Percentiles rank a stretch among this genome's conserved stretches.
Conservation (phyloP, 140 eudicot genomes). For the Flaveria floridana region DNA sequence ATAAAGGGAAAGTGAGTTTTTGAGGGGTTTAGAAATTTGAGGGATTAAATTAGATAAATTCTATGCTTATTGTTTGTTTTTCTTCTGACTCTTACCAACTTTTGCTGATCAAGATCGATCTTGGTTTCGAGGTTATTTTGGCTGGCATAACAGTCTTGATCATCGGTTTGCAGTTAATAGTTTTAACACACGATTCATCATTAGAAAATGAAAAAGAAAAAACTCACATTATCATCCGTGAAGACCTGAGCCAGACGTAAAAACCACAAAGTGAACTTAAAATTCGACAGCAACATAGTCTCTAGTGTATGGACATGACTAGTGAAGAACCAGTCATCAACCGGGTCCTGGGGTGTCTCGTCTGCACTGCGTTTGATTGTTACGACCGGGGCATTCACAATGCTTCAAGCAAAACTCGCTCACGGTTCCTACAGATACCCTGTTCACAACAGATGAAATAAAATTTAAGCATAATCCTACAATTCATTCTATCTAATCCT, state of each 20-base stretch:
- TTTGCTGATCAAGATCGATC: neutral
- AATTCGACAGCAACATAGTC: neutral
- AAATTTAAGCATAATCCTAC: neutral
- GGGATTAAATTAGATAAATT: neutral
- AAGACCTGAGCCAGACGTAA: neutral
- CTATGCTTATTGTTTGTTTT: slow-evolving; percentile 3
- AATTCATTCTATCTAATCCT: neutral
- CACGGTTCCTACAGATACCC: slow-evolving; percentile 98
- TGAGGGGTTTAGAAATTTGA: neutral
- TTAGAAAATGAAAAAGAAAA: no score
- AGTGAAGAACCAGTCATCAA: slow-evolving; percentile 53
- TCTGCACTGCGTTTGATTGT: slow-evolving; percentile 70
- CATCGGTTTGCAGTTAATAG: neutral
- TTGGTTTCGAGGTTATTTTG: neutral
- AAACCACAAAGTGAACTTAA: neutral
- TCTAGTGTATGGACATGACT: neutral
- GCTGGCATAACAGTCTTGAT: neutral
- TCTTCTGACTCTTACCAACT: neutral
- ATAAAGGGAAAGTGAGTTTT: slow-evolving; percentile 27
- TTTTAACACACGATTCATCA: neutral
- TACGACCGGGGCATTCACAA: slow-evolving; percentile 90
- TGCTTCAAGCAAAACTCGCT: slow-evolving; percentile 92
- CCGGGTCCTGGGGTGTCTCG: slow-evolving; percentile 76
- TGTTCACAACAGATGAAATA: slow-evolving; percentile 31
- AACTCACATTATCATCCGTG: no score